These are phyloP conservation scores for Cyberlindnera subsufficiens DNA, from an alignment of 805 yeast genomes.

Conservation along the genomic window DNA sequence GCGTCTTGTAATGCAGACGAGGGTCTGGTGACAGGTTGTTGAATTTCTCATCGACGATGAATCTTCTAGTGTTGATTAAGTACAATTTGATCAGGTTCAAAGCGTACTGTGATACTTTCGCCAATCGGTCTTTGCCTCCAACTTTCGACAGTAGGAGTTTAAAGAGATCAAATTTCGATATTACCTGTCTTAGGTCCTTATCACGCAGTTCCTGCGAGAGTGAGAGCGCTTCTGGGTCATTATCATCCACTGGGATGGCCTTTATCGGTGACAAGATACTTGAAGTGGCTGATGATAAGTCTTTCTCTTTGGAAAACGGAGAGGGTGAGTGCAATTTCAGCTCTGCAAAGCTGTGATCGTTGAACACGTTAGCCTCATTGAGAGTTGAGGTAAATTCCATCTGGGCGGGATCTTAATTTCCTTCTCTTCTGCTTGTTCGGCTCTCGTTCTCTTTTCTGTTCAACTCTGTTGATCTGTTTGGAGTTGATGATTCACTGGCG, in stretches of 20 bases:
- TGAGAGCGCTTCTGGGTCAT: background rate
- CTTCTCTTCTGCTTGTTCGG: no score
- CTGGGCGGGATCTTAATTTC: background rate
- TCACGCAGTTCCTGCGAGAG: constrained; percentile 9
- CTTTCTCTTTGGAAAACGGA: constrained; percentile 8
- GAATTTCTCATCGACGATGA: constrained; percentile 23
- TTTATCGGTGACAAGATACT: constrained; percentile 8
- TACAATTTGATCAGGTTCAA: constrained; percentile 47
- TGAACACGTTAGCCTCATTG: constrained; percentile 17
- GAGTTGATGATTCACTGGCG: no score
- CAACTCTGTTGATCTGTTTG: no score
- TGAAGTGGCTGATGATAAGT: constrained; percentile 1
- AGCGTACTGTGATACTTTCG: constrained; percentile 56
- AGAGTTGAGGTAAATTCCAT: constrained; percentile 19
- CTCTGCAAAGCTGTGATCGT: constrained; percentile 10
- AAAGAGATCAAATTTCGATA: constrained; percentile 34
- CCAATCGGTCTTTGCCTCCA: constrained; percentile 67
- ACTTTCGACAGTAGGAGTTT: constrained; percentile 48
- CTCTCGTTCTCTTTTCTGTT: no score
- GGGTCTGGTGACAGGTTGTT: constrained; percentile 23
- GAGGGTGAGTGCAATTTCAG: constrained; percentile 22
- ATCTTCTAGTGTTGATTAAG: constrained; percentile 34
- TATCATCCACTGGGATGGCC: constrained; percentile 1
- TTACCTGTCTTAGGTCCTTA: constrained; percentile 4
- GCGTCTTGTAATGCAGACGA: constrained; percentile 19